Base-by-base conservation (phyloP, 768 basidiomycete species). In the Mycena galopus region DNA sequence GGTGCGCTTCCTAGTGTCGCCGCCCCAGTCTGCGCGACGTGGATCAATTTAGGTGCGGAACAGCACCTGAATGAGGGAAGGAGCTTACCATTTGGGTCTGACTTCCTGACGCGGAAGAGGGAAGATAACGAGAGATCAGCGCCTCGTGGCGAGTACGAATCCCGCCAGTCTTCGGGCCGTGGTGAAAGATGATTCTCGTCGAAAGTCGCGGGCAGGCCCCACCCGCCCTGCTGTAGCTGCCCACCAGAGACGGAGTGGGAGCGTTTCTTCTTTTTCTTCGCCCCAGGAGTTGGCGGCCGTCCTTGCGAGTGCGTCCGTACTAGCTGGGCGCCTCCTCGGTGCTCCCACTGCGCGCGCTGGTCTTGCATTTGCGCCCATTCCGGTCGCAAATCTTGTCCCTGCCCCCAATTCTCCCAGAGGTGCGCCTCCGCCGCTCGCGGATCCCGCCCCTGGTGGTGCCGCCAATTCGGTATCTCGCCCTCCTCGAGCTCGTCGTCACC, bases 151-250 rank as follows among this genome's bases (percentile, higher is more conserved):
- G 73, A 73, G 51, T 74, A 78, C 12, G 69, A 75, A 1, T 47
- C 65, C 7, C 75, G 71, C 77, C 77, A 78, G 30, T 76, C 75
- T 12, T 72, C 63, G 4, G 77, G 77, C 1, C 77, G 68, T 0
- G 25, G 69, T 3, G 75, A 64, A 4, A 76, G 72, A 16, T 77
- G 60, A 10, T 63, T 12, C 59, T 73, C 75, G 67, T 69, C 67
- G 63, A 61, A 76, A 1, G 53, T 21, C 25, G 42, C 30, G 4
- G 62, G 61, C 0, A n/a, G 32, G n/a, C 67, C 63, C 67, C 65
- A 63, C n/a, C 29, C 61, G 21, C 60, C 65, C 25, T 21, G 58
- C 10, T n/a, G n/a, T n/a, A 62, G 64, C 21, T 50, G 59, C 21
- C 65, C 66, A 33, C 62, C 66, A 11, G 62, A 47, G 17, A 69